phyloP scores from a whole-genome alignment of 2,329 filamentous ascomycete genomes.

The Epichloe uncinata region DNA sequence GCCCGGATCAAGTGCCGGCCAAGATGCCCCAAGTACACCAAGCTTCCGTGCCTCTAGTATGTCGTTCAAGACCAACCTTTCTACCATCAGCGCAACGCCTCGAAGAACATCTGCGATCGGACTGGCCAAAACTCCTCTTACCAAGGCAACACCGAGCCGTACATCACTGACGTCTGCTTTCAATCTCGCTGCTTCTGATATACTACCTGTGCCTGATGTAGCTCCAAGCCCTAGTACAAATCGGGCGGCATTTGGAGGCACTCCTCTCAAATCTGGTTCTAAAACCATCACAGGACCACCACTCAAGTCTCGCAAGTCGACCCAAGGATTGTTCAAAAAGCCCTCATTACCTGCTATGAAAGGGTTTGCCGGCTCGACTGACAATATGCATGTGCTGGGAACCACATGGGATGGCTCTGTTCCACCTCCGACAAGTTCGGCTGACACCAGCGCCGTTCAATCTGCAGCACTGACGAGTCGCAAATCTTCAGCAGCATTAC shows the following conservation, averaged over 20 bases:
- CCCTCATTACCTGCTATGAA: constrained; percentile 33
- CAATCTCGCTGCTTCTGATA: constrained; percentile 14
- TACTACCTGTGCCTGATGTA: constrained; percentile 11
- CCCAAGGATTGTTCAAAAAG: constrained; percentile 39
- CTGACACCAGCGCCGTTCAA: constrained; percentile 7
- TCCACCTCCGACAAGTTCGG: constrained; percentile 10
- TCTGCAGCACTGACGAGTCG: constrained; percentile 17
- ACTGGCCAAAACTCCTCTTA: constrained; percentile 12
- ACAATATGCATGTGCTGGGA: constrained; percentile 3
- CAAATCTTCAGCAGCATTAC: constrained; percentile 67
- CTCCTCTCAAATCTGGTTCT: constrained; percentile 26
- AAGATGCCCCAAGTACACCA: constrained; percentile 21
- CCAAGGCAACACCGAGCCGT: constrained; percentile 13
- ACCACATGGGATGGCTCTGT: constrained; percentile 20
- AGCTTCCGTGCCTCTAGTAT: constrained; percentile 31
- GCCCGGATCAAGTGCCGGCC: constrained; percentile 41
- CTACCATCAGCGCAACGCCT: constrained; percentile 32
- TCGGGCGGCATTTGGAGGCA: constrained; percentile 16
- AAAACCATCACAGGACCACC: constrained; percentile 34
- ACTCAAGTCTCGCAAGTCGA: constrained; percentile 37
- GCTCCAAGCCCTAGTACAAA: constrained; percentile 25
- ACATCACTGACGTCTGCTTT: constrained; percentile 10
- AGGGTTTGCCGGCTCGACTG: constrained; percentile 5
- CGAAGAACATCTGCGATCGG: constrained; percentile 14
- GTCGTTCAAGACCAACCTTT: constrained; percentile 29